Evolutionary conservation across 495 filamentous ascomycete genomes (phyloP), one percentile per base, ranked within the genome.

Genomic region (Penicillium subrubescens): DNA sequence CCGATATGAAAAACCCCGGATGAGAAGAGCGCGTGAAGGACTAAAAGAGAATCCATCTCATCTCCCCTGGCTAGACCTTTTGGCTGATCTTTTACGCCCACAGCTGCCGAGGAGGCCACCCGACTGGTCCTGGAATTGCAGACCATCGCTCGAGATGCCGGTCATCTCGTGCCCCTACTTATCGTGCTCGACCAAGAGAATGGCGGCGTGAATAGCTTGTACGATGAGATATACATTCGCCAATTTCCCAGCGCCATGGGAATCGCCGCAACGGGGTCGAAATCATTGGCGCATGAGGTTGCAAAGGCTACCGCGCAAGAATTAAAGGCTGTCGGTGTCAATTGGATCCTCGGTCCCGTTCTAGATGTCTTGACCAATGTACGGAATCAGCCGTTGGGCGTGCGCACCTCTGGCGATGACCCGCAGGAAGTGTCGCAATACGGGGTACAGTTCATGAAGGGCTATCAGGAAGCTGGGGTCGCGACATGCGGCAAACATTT

Each of bases 241-340:
- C 93, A 97, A 71, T 97, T 94, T 66, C 93, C 93, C 19, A 93
- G 90, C 67, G 89, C 92, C 54, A 97, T 97, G 93, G 93, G 92
- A 35, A 84, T 96, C 64, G 91, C 92, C 19, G 93, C 93, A 2
- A 92, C 92, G 11, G 91, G 92, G 4, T 93, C 88, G 10, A 88
- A 86, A 27, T 81, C 91, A 14, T 76, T 96, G 44, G 90, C 92
- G 23, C 93, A 90, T 73, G 88, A 90, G 61, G 86, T 97, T 55
- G 92, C 92, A 59, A 89, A 91, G 75, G 93, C 93, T 14, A 97
- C 93, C 0, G 93, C 91, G 11, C 89, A 92, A 69, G 93, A 96
- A 73, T 84, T 96, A 34, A 88, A 88, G 31, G 90, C 93, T 25
- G 91, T 94, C 53, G 93, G 93, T 23, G 88, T 97, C 74, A 97